Percentiles rank a stretch among this genome's conserved stretches.
phyloP scores from a whole-genome alignment of 2,329 filamentous ascomycete genomes.

The Penicillium italicum region DNA sequence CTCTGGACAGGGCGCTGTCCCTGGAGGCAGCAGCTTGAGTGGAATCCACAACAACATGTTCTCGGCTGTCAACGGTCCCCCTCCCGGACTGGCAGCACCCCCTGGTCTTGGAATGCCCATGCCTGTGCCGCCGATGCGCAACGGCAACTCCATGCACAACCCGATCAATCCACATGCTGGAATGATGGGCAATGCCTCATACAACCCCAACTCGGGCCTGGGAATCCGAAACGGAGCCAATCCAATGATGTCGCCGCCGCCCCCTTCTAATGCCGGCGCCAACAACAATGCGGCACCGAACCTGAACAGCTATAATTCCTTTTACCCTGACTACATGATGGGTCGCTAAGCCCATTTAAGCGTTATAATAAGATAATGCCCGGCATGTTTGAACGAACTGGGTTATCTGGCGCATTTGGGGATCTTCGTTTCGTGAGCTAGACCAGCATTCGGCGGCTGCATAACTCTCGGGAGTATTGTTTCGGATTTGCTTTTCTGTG shows the following conservation, averaged over 20 bases:
- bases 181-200: conserved; percentile 31
- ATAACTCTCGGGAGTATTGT: conserved; percentile 37
- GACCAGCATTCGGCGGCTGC: conserved; percentile 42
- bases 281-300: conserved; percentile 30
- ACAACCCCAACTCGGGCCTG: conserved; percentile 37
- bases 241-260: conserved; percentile 31
- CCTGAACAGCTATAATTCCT: conserved; percentile 36
- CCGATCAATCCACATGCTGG: conserved; percentile 28
- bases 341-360: conserved; percentile 37
- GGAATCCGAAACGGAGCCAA: conserved; percentile 38
- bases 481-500: conserved; percentile 28
- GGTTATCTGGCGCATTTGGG: conserved; percentile 41
- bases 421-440: conserved; percentile 39
- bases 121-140: conserved; percentile 25
- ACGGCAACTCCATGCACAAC: conserved; percentile 32
- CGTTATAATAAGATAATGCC: conserved; percentile 37
- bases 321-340: conserved; percentile 50
- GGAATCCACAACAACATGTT: conserved; percentile 61
- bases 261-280: conserved; percentile 29
- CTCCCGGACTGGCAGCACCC: conserved; percentile 73
- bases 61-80: conserved; percentile 68
- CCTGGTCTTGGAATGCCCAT: conserved; percentile 59
- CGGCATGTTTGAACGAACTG: conserved; percentile 43
- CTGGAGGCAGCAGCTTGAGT: conserved; percentile 55
- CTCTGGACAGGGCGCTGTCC: conserved; percentile 51